Evolutionary conservation across 805 yeast genomes (phyloP).

Genomic region (Kregervanrija delftensis): DNA sequence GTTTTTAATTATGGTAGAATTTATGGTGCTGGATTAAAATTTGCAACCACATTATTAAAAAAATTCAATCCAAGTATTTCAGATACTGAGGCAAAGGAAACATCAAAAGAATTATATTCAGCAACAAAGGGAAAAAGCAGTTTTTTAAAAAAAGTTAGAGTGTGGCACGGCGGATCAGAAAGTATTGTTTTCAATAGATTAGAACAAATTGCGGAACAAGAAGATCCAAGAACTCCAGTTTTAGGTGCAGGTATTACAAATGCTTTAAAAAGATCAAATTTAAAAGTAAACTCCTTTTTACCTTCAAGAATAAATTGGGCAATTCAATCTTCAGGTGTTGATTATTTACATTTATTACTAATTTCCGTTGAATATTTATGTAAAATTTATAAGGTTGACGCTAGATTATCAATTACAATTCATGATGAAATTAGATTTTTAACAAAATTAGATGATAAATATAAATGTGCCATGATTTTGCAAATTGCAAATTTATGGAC

Average conservation of each 20-base stretch:
- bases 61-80: conserved; percentile 70
- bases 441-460: conserved; percentile 65
- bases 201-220: conserved; percentile 80
- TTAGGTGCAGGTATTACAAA: conserved; percentile 89
- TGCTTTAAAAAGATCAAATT: conserved; percentile 62
- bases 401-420: conserved; percentile 78
- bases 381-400: conserved; percentile 56
- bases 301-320: conserved; percentile 97
- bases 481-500: conserved; percentile 95
- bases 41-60: conserved; percentile 77
- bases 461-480: conserved; percentile 71
- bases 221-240: conserved; percentile 81
- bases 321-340: conserved; percentile 97
- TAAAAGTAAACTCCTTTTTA: conserved; percentile 59
- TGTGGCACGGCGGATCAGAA: conserved; percentile 90
- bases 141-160: conserved; percentile 12
- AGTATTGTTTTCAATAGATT: conserved; percentile 84
- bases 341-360: conserved; percentile 78
- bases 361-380: conserved; percentile 82
- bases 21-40: conserved; percentile 94
- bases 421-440: conserved; percentile 92
- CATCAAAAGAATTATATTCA: conserved; percentile 63
- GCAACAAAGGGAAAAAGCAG: conserved; percentile 73
- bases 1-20: conserved; percentile 95
- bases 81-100: conserved; percentile 56